These are phyloP conservation scores for Erythrophleum ivorense DNA, from an alignment of 331 rosid species.

Conservation along the genomic window DNA sequence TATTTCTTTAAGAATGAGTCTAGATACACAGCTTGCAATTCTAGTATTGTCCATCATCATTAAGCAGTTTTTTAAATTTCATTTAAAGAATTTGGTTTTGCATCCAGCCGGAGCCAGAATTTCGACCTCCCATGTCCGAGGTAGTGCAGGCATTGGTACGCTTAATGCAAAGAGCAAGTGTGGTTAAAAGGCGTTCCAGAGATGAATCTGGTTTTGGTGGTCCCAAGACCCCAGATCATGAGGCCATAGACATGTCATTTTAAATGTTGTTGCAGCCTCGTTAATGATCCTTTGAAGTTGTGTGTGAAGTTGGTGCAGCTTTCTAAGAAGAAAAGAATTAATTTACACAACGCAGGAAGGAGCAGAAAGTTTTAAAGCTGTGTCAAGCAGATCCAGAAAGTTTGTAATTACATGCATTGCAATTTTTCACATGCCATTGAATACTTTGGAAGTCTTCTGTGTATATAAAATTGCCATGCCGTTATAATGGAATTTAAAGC, in stretches of 20 bases:
- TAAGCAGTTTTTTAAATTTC: background rate
- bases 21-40: too few species aligned
- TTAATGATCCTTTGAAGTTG: constrained; percentile 35
- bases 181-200: constrained; percentile 79
- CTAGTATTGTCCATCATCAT: too few species aligned
- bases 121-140: constrained; percentile 99
- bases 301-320: constrained; percentile 43
- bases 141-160: constrained; percentile 97
- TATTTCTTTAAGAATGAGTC: too few species aligned
- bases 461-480: constrained; percentile 23
- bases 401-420: constrained; percentile 7
- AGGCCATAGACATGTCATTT: constrained; percentile 65
- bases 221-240: constrained; percentile 86
- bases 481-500: constrained; percentile 14
- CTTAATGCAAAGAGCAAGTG: constrained; percentile 90
- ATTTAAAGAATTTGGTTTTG: constrained; percentile 19
- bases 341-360: constrained; percentile 33
- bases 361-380: constrained; percentile 39
- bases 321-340: background rate
- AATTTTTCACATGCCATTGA: constrained; percentile 31
- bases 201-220: constrained; percentile 76
- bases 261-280: constrained; percentile 41
- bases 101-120: constrained; percentile 89
- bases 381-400: constrained; percentile 34
- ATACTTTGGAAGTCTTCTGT: constrained; percentile 43